Evolutionary conservation across 2,329 filamentous ascomycete genomes (phyloP).

Genomic region (Aspergillus flavus): DNA sequence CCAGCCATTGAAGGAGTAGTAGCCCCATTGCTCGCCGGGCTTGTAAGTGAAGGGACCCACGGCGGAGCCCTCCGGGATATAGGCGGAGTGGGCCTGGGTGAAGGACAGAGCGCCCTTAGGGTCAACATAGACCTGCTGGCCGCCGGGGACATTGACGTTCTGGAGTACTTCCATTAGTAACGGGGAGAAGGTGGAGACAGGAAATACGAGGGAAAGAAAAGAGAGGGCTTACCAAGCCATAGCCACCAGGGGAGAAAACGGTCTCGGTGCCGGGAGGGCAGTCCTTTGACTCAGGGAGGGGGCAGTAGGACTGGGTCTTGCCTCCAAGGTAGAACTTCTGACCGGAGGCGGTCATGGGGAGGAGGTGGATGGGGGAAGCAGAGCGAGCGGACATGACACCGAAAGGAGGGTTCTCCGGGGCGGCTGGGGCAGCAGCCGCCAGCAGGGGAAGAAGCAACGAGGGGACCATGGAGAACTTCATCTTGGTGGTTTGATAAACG

Average conservation of each 20-base stretch:
- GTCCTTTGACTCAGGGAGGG: slow-evolving; percentile 27
- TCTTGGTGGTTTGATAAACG: slow-evolving; percentile 16
- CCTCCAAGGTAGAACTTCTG: slow-evolving; percentile 55
- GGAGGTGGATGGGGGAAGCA: slow-evolving; percentile 53
- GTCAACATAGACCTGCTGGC: slow-evolving; percentile 63
- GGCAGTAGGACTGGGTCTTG: slow-evolving; percentile 54
- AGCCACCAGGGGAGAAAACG: slow-evolving; percentile 46
- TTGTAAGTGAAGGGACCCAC: slow-evolving; percentile 53
- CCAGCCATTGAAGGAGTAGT: slow-evolving; percentile 38
- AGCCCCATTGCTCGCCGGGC: slow-evolving; percentile 27
- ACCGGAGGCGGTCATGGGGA: slow-evolving; percentile 51
- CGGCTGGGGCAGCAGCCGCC: slow-evolving; percentile 28
- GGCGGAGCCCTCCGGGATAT: slow-evolving; percentile 55
- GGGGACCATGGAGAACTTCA: slow-evolving; percentile 29
- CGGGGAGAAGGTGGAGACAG: not conserved
- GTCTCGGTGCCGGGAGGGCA: slow-evolving; percentile 54
- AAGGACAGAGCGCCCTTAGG: slow-evolving; percentile 59
- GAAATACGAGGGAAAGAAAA: not conserved
- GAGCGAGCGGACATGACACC: slow-evolving; percentile 49
- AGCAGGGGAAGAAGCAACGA: slow-evolving; percentile 30
- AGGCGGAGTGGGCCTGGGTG: slow-evolving; percentile 59
- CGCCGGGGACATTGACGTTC: slow-evolving; percentile 61
- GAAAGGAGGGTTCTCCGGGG: slow-evolving; percentile 33
- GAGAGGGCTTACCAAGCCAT: slow-evolving; percentile 33
- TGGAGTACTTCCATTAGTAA: slow-evolving; percentile 24